Evolutionary conservation across 768 basidiomycete genomes (phyloP).

Genomic region (Trametes cingulata): DNA sequence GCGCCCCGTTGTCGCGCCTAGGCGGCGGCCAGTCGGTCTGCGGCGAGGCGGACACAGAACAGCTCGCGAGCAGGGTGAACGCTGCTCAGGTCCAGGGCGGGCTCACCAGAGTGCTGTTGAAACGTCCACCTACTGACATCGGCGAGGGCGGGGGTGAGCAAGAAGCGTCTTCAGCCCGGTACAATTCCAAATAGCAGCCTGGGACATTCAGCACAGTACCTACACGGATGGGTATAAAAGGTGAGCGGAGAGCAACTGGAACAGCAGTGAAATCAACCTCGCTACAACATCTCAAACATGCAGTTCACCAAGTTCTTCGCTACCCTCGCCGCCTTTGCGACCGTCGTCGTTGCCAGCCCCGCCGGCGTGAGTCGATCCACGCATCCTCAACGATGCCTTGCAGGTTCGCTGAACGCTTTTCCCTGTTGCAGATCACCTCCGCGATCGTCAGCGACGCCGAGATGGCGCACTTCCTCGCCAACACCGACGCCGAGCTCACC

Average conservation of each 20-base stretch:
- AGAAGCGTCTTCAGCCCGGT: not conserved
- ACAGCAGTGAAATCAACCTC: not conserved
- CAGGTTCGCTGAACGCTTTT: not conserved
- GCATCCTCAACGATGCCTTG: not conserved
- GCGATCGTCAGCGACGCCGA: slow-evolving; percentile 8
- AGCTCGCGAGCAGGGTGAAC: no score
- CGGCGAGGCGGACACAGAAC: no score
- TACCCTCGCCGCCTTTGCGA: not conserved
- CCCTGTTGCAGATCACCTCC: not conserved
- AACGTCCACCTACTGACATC: no score
- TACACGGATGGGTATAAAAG: not conserved
- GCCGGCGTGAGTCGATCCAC: not conserved
- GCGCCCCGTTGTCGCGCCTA: no score
- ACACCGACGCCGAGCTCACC: slow-evolving; percentile 27
- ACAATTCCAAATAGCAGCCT: not conserved
- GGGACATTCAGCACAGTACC: not conserved
- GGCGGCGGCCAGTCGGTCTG: no score
- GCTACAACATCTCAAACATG: not conserved
- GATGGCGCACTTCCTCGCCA: slow-evolving; percentile 19
- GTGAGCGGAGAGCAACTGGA: not conserved
- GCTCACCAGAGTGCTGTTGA: no score
- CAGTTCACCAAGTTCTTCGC: slow-evolving; percentile 4
- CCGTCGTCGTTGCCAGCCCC: not conserved
- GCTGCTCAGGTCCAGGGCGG: no score
- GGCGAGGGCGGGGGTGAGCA: not conserved